phyloP scores from a whole-genome alignment of 208 protist genomes.

The Acanthamoeba healyi region DNA sequence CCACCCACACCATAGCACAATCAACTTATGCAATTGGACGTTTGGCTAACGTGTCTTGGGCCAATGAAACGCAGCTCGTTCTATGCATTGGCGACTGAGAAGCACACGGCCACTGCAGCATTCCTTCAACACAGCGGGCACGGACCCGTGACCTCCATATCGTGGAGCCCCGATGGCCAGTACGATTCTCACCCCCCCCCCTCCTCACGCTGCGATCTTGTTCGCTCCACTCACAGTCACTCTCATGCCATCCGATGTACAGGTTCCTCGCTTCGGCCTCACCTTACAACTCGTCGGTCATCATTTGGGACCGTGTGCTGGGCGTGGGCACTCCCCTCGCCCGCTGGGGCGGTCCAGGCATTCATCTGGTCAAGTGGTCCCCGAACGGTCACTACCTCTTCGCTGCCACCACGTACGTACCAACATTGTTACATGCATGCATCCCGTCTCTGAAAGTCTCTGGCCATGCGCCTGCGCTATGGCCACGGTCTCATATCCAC shows the following conservation, averaged over 20 bases:
- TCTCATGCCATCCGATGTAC: neutral
- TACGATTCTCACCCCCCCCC: neutral
- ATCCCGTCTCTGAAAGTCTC: no score
- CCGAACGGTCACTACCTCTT: slow-evolving; percentile 36
- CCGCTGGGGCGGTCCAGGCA: slow-evolving; percentile 7
- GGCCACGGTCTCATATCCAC: neutral
- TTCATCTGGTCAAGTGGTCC: slow-evolving; percentile 30
- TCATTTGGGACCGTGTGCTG: slow-evolving; percentile 26
- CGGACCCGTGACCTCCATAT: slow-evolving; percentile 16
- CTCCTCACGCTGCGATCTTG: no score
- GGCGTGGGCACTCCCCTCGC: slow-evolving; percentile 30
- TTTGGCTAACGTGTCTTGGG: neutral
- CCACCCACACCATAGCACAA: no score
- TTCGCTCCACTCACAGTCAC: no score
- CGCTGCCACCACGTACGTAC: slow-evolving; percentile 20
- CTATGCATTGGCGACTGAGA: slow-evolving; percentile 3
- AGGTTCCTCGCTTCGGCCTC: slow-evolving; percentile 28
- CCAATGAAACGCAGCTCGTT: neutral
- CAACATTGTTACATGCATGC: no score
- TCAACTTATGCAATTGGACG: no score
- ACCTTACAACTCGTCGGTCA: slow-evolving; percentile 19
- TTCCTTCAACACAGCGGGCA: neutral
- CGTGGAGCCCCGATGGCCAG: slow-evolving; percentile 58
- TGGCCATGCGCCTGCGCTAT: no score
- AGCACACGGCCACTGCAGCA: slow-evolving; percentile 20